Evolutionary conservation across 768 basidiomycete species (phyloP).

Genomic region (Boletus reticuloceps): DNA sequence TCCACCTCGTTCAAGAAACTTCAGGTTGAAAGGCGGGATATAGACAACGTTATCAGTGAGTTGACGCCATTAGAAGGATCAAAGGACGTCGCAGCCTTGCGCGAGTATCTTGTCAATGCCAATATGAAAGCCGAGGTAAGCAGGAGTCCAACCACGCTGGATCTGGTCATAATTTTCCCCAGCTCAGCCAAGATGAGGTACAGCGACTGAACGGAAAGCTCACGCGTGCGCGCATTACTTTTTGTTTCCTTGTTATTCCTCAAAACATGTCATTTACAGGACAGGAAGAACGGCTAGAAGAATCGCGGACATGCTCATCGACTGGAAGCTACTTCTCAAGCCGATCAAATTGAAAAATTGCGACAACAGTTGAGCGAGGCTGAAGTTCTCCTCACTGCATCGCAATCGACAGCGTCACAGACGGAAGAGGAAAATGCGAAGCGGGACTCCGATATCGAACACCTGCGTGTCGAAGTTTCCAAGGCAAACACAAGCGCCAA

Average conservation of each 20-base stretch:
- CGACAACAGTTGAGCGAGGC: slow-evolving; percentile 65
- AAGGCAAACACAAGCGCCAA: slow-evolving; percentile 62
- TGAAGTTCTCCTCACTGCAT: slow-evolving; percentile 64
- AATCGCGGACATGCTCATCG: slow-evolving; percentile 82
- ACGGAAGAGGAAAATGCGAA: slow-evolving; percentile 49
- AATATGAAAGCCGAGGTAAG: slow-evolving; percentile 69
- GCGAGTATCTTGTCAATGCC: slow-evolving; percentile 68
- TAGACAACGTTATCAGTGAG: slow-evolving; percentile 66
- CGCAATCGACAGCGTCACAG: slow-evolving; percentile 46
- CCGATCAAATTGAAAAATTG: slow-evolving; percentile 68
- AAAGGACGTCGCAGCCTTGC: slow-evolving; percentile 62
- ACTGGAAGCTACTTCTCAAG: slow-evolving; percentile 76
- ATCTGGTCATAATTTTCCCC: background rate
- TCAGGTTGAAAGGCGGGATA: slow-evolving; percentile 67
- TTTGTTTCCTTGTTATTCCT: background rate
- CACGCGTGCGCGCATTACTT: slow-evolving; percentile 50
- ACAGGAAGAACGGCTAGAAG: slow-evolving; percentile 81
- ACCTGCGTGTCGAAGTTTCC: slow-evolving; percentile 62
- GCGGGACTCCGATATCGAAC: slow-evolving; percentile 53
- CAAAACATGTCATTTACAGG: slow-evolving; percentile 41
- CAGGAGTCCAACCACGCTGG: background rate
- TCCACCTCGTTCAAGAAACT: slow-evolving; percentile 75
- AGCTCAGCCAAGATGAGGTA: slow-evolving; percentile 79
- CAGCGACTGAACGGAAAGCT: slow-evolving; percentile 71
- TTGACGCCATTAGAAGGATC: slow-evolving; percentile 69